Conservation (phyloP, 495 filamentous ascomycete genomes). For the Lophiotrema nucula region DNA sequence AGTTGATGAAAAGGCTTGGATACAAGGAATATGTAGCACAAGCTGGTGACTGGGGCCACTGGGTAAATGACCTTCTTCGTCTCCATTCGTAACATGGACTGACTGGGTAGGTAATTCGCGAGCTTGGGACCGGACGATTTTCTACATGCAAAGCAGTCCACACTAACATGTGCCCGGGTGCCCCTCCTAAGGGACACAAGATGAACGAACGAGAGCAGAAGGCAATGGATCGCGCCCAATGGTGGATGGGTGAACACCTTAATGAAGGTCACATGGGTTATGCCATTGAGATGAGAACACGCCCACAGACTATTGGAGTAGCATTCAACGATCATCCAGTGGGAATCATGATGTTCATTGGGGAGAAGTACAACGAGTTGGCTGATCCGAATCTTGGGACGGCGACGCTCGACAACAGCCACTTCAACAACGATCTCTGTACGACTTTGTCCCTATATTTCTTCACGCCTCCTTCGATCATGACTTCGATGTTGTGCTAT, state of each 20-base stretch:
- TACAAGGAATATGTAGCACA: no score
- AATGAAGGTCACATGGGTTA: constrained; percentile 26
- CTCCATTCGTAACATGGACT: no score
- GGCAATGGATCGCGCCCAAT: constrained; percentile 2
- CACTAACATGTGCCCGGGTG: no score
- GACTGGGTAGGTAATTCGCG: no score
- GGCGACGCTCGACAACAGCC: constrained; percentile 8
- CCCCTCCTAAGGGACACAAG: no score
- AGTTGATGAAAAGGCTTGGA: no score
- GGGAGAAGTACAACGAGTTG: constrained; percentile 36
- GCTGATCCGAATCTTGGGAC: constrained; percentile 16
- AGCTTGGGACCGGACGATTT: no score
- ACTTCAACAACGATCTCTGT: constrained; percentile 23
- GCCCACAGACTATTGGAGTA: constrained; percentile 26
- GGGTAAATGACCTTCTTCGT: no score
- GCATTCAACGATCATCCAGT: constrained; percentile 23
- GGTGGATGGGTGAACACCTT: constrained; percentile 10
- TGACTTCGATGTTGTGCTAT: constrained; percentile 29
- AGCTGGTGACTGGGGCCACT: no score
- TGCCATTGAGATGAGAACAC: constrained; percentile 26
- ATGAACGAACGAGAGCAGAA: constrained; percentile 16
- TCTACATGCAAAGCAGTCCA: no score
- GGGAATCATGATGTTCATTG: constrained; percentile 33
- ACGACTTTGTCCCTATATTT: constrained; percentile 33
- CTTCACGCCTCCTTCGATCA: constrained; percentile 27